Evolutionary conservation across 805 yeast species (phyloP).

Genomic region (Candida ovalis): DNA sequence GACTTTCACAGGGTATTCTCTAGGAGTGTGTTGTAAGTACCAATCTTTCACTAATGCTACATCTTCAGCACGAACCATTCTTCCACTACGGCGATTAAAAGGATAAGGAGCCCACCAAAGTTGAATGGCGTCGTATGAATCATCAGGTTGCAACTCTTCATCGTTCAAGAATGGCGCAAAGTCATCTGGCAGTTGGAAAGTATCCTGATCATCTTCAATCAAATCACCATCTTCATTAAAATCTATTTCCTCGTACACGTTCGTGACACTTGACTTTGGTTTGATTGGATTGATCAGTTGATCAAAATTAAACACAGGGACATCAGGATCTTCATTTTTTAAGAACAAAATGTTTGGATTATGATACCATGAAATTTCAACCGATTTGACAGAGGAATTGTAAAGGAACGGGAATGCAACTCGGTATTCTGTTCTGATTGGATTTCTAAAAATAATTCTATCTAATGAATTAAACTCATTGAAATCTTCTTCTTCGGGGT

Average conservation of each 20-base stretch:
- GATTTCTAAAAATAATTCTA: conserved; percentile 74
- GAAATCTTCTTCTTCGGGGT: conserved; percentile 66
- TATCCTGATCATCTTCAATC: conserved; percentile 35
- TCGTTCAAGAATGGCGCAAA: conserved; percentile 52
- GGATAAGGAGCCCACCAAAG: conserved; percentile 86
- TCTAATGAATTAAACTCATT: conserved; percentile 90
- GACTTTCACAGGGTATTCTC: conserved; percentile 66
- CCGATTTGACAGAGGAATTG: conserved; percentile 70
- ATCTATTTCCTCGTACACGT: conserved; percentile 11
- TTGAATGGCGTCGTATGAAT: conserved; percentile 53
- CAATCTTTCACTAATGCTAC: conserved; percentile 79
- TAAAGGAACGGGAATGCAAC: conserved; percentile 85
- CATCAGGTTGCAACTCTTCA: conserved; percentile 42
- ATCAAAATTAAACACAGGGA: conserved; percentile 56
- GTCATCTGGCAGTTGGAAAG: conserved; percentile 37
- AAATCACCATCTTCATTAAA: conserved; percentile 25
- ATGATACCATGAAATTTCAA: conserved; percentile 59
- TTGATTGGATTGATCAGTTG: conserved; percentile 54
- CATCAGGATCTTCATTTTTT: conserved; percentile 44
- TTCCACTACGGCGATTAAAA: conserved; percentile 70
- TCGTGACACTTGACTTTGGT: conserved; percentile 18
- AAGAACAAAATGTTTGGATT: conserved; percentile 54
- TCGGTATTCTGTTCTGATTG: conserved; percentile 75
- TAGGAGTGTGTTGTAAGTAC: conserved; percentile 66
- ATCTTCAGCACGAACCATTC: conserved; percentile 80